A percentile compares a stretch with the other conserved stretches of the same genome.
These are phyloP conservation scores for Spizellomyces sp. DNA, from an alignment of 192 early-diverging fungal genomes.

Conservation along the genomic window DNA sequence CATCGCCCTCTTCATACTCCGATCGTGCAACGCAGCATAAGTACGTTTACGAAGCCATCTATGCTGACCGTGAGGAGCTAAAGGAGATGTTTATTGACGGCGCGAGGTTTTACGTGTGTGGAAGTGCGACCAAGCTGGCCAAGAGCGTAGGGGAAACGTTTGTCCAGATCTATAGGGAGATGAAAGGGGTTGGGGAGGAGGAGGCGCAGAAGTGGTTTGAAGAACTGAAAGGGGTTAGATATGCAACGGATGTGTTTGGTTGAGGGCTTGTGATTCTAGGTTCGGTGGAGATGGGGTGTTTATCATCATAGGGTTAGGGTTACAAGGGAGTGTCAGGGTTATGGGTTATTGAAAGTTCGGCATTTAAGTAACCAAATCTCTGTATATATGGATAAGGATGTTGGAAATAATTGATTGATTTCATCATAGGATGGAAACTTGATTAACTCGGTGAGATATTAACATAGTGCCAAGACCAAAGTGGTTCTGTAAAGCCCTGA, in stretches of 20 bases:
- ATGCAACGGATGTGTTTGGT: neutral
- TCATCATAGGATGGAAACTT: no score
- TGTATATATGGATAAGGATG: no score
- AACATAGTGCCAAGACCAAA: no score
- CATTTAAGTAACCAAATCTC: no score
- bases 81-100: neutral
- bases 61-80: conserved; percentile 6
- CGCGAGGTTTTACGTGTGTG: conserved; percentile 1
- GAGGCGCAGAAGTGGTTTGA: conserved; percentile 7
- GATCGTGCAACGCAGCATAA: neutral
- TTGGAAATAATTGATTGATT: no score
- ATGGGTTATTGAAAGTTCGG: no score
- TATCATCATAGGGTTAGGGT: no score
- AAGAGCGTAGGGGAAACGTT: neutral
- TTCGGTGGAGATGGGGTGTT: no score
- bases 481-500: no score
- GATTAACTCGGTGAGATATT: no score
- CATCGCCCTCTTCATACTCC: neutral
- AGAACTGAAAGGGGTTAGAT: neutral
- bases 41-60: conserved; percentile 3
- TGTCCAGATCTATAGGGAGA: conserved; percentile 3
- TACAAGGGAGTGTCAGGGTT: no score
- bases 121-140: neutral
- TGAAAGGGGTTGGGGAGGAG: neutral
- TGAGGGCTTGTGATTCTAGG: no score